Base-by-base conservation (phyloP, 2,329 filamentous ascomycete genomes). In the Fonsecaea nubica region DNA sequence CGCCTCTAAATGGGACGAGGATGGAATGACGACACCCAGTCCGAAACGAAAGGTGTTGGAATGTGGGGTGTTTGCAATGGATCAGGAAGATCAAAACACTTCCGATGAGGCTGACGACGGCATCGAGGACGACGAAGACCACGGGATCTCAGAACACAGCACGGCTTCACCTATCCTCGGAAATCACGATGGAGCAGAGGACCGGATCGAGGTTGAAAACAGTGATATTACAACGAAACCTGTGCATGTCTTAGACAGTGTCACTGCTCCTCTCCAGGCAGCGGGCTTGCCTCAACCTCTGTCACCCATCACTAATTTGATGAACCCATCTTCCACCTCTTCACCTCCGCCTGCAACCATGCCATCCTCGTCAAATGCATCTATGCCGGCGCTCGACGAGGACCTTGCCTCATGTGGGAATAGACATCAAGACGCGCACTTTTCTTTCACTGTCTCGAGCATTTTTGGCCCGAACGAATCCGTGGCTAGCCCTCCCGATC, bases 1-100 rank as follows among this genome's bases (percentile, higher is more conserved):
- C 12, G 50, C 53, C 3, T 68, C 65, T 2, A 68, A 66, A 35
- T 70, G 68, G 68, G 68, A 70, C 21, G 63, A 69, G 21, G 68
- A 66, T 54, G 57, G 56, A 13, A 21, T 30, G 25, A 30, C 48
- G 21, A 50, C 61, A 15, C 30, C 25, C 45, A 70, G 68, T 63
- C 68, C 68, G 18, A 70, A 66, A 48, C 56, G 68, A 42, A 70
- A 70, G 50, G 45, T 30, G 2, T 21, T 61, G 15, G 60, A 55
- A 53, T 63, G 60, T 38, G 57, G 50, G 38, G 64, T 7, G 1
- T 18, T 60, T 8, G 35, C 42, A 50, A 21, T 8, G 15, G 42
- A n/a, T 9, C 25, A 7, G 18, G 52, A 58, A 13, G 59, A 38
- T 58, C 45, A 45, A 60, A 35, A 63, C 40, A 53, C 40, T 25